These are phyloP conservation scores for Thermothielavioides terrestris DNA, from an alignment of 495 filamentous ascomycete genomes.

Conservation along the genomic window DNA sequence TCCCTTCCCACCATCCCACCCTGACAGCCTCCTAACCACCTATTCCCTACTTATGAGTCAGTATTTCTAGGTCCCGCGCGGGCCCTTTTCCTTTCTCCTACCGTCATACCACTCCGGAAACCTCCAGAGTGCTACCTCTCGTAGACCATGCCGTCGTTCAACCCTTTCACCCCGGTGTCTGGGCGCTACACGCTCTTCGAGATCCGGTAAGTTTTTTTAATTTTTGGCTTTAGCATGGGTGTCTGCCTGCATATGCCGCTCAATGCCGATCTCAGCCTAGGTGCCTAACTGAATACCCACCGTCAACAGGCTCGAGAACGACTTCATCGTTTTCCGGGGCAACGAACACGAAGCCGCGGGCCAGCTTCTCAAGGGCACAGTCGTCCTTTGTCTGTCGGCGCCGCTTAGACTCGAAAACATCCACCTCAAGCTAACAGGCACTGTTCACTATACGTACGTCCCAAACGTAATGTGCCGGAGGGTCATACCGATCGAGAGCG, in stretches of 20 bases:
- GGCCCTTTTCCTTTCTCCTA: neutral
- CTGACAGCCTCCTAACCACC: neutral
- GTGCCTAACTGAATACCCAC: neutral
- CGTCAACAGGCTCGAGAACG: slow-evolving; percentile 57
- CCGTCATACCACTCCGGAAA: neutral
- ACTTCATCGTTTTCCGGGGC: slow-evolving; percentile 72
- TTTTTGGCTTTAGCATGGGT: neutral
- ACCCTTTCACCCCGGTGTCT: slow-evolving; percentile 39
- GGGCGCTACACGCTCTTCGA: slow-evolving; percentile 43
- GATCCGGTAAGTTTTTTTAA: slow-evolving; percentile 44
- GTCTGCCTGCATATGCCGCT: neutral
- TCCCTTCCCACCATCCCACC: neutral
- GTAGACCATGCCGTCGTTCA: slow-evolving; percentile 41
- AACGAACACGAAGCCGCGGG: slow-evolving; percentile 65
- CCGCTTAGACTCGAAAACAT: slow-evolving; percentile 63
- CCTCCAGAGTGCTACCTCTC: neutral
- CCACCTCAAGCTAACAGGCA: slow-evolving; percentile 61
- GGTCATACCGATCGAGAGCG: neutral
- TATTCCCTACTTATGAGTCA: neutral
- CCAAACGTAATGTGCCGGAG: no score
- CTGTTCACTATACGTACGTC: slow-evolving; percentile 58
- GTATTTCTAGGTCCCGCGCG: slow-evolving; percentile 7
- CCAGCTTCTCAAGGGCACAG: slow-evolving; percentile 60
- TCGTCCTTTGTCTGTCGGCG: slow-evolving; percentile 66
- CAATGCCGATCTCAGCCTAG: no score